phyloP scores from a whole-genome alignment of 2,329 filamentous ascomycete genomes.

The Aureobasidium mangrovei region DNA sequence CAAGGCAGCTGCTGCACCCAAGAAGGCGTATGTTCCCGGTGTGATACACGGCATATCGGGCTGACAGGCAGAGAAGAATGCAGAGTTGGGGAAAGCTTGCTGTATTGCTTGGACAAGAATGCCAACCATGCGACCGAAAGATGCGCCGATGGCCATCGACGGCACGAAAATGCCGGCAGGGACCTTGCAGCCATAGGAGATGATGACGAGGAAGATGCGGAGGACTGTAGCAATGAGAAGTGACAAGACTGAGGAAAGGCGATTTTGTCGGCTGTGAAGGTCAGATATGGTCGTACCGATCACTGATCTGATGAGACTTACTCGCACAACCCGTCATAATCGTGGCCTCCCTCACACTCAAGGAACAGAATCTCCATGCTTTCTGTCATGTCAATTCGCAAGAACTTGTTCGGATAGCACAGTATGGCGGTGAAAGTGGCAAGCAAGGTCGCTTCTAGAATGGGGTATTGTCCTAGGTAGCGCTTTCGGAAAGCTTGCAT shows the following conservation, averaged over 20 bases:
- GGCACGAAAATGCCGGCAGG: constrained; percentile 97
- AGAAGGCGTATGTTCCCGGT: constrained; percentile 90
- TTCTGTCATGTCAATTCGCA: constrained; percentile 97
- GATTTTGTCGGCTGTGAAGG: constrained; percentile 46
- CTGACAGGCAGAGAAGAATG: constrained; percentile 80
- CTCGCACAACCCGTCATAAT: constrained; percentile 86
- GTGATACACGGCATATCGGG: constrained; percentile 95
- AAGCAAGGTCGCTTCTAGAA: constrained; percentile 77
- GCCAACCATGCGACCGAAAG: constrained; percentile 87
- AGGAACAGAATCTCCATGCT: constrained; percentile 97
- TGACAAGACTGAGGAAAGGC: constrained; percentile 70
- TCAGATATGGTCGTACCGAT: constrained; percentile 14
- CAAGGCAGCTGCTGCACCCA: constrained; percentile 83
- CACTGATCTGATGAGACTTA: constrained; percentile 28
- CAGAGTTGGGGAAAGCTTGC: constrained; percentile 69
- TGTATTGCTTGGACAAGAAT: constrained; percentile 87
- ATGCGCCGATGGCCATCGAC: constrained; percentile 93
- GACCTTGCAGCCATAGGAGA: constrained; percentile 96
- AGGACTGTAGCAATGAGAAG: constrained; percentile 71
- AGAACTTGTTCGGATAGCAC: constrained; percentile 94
- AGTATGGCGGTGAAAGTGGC: constrained; percentile 78
- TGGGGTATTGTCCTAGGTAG: constrained; percentile 73
- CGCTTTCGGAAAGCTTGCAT: constrained; percentile 90
- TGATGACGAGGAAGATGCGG: constrained; percentile 76
- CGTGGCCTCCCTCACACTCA: constrained; percentile 81